Evolutionary conservation across 805 yeast species (phyloP), one percentile per base, ranked within the genome.

Genomic region (Cyberlindnera nakhonratchasimensis): DNA sequence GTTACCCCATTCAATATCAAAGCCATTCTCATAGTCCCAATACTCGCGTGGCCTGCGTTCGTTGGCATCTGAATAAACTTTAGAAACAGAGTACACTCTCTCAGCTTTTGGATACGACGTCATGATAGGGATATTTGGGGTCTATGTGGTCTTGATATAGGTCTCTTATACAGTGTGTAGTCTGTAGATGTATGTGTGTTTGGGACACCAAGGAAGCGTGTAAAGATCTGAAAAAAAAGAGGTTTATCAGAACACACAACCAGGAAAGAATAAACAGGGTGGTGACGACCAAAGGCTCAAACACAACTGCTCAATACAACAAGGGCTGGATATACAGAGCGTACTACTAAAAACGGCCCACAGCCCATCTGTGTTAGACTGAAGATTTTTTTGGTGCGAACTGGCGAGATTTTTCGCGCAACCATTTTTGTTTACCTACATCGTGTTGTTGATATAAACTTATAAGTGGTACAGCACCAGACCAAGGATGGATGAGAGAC

Each of bases 1-100:
- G 42, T 74, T 74, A 6, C 85, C 82, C 86, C 86, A 82, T 32
- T 72, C 72, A 24, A 82, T 73, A 11, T 71, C 67, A 26, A 74
- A 68, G 22, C 50, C 48, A 48, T 80, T 80, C 51, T 86, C 95
- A 59, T 87, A 87, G 63, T 88, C 95, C 90, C 95, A 88, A 64
- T 88, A 88, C 32, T 79, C 78, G 39, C 74, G 71, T 12, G 90
- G 86, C 58, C 82, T 77, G 44, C 68, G 68, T 41, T 73, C 72
- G 60, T 86, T 85, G 42, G 76, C 90, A 55, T 86, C 82, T 16
- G 89, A 79, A 61, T 87, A 87, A 17, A 86, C 93, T 43, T 81
- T 67, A 13, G 80, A 66, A 46, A 67, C 71, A 43, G 75, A 77
- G 58, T 66, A 65, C 18, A 64, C 58, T 46, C 62, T 64, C 16